Evolutionary conservation across 805 yeast genomes (phyloP).

Genomic region (Maudiozyma saulgeensis): DNA sequence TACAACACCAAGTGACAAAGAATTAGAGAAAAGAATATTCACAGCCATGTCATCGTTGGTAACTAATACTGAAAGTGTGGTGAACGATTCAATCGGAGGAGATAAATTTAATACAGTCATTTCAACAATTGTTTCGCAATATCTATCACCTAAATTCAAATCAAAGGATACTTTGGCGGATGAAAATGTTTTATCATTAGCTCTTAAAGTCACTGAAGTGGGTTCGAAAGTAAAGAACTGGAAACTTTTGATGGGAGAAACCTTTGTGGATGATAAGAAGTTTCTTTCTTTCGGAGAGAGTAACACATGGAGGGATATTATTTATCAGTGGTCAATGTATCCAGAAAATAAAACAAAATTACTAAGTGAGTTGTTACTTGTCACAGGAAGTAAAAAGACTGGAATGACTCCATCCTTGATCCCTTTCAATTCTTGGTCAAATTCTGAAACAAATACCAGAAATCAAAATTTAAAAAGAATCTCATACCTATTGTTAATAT

Average conservation of each 20-base stretch:
- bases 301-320: slow-evolving; percentile 43
- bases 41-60: slow-evolving; percentile 13
- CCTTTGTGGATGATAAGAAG: slow-evolving; percentile 43
- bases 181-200: slow-evolving; percentile 35
- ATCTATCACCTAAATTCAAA: slow-evolving; percentile 45
- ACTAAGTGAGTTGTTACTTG: slow-evolving; percentile 19
- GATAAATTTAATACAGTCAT: slow-evolving; percentile 51
- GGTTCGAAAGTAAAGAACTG: slow-evolving; percentile 42
- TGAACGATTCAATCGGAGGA: slow-evolving; percentile 21
- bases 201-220: slow-evolving; percentile 27
- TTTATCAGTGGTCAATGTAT: slow-evolving; percentile 50
- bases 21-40: slow-evolving; percentile 6
- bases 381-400: slow-evolving; percentile 32
- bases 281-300: slow-evolving; percentile 12
- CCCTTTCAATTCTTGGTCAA: slow-evolving; percentile 56
- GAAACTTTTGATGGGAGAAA: slow-evolving; percentile 56
- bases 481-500: slow-evolving; percentile 51
- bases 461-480: slow-evolving; percentile 50
- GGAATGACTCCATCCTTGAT: slow-evolving; percentile 44
- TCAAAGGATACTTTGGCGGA: slow-evolving; percentile 32
- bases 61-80: slow-evolving; percentile 11
- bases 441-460: slow-evolving; percentile 50
- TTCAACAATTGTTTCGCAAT: slow-evolving; percentile 42
- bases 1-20: slow-evolving; percentile 12
- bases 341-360: slow-evolving; percentile 47